Evolutionary conservation across 805 yeast genomes (phyloP).

Genomic region (Candida sakaeoensis): DNA sequence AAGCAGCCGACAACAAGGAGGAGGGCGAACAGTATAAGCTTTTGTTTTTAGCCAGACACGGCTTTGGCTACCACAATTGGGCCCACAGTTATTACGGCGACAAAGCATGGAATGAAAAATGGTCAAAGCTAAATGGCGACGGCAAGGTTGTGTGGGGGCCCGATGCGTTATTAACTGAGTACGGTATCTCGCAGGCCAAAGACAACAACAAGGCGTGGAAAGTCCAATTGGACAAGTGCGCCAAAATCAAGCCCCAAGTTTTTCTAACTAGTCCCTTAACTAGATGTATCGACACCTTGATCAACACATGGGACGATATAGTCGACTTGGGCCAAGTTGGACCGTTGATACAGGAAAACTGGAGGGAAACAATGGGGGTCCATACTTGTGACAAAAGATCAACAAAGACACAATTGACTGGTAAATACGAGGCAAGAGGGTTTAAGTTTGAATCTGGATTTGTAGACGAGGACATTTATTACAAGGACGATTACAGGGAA

Average conservation of each 20-base stretch:
- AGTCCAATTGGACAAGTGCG: constrained; percentile 7
- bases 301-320: constrained; percentile 43
- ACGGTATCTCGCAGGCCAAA: constrained; percentile 43
- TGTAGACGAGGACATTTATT: constrained; percentile 43
- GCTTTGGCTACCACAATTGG: constrained; percentile 51
- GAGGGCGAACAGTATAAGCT: constrained; percentile 46
- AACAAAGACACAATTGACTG: constrained; percentile 31
- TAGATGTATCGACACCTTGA: constrained; percentile 49
- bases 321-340: constrained; percentile 14
- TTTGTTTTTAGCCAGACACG: constrained; percentile 49
- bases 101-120: constrained; percentile 42
- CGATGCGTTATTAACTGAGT: constrained; percentile 47
- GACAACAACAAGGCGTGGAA: constrained; percentile 41
- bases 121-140: constrained; percentile 43
- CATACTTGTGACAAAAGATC: constrained; percentile 50
- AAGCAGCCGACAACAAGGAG: constrained; percentile 20
- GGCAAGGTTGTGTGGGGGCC: constrained; percentile 49
- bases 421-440: constrained; percentile 34
- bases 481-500: constrained; percentile 37
- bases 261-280: constrained; percentile 50
- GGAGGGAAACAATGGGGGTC: constrained; percentile 48
- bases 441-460: constrained; percentile 44
- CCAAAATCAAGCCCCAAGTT: constrained; percentile 32
- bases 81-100: constrained; percentile 46
- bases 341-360: constrained; percentile 43